Conservation (phyloP, 2,329 filamentous ascomycete species). For the Arthroderma sp. region DNA sequence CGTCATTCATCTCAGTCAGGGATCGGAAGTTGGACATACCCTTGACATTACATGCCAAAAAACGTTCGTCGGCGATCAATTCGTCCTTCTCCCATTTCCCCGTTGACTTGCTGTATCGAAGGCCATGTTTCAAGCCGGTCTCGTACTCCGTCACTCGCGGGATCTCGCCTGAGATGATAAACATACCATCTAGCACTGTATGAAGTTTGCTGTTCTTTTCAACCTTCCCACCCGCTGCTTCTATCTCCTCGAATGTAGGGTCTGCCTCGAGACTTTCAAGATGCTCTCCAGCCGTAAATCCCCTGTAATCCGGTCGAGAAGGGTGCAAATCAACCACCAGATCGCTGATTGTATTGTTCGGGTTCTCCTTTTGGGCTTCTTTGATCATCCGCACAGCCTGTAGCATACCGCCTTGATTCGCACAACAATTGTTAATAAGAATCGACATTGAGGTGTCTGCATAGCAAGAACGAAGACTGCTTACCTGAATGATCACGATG, state of each 20-base stretch:
- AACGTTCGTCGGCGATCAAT: slow-evolving; percentile 39
- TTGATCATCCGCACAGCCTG: slow-evolving; percentile 38
- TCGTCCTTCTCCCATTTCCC: slow-evolving; percentile 21
- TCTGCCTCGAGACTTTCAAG: slow-evolving; percentile 41
- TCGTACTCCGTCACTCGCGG: slow-evolving; percentile 40
- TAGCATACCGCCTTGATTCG: slow-evolving; percentile 33
- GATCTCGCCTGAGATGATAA: slow-evolving; percentile 42
- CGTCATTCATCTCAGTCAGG: not conserved
- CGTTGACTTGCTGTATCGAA: slow-evolving; percentile 25
- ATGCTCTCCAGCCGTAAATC: slow-evolving; percentile 29
- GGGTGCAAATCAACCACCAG: slow-evolving; percentile 41
- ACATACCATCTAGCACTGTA: slow-evolving; percentile 37
- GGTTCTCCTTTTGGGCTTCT: slow-evolving; percentile 20
- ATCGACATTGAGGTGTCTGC: not conserved
- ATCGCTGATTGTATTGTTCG: slow-evolving; percentile 12
- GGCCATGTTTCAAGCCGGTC: slow-evolving; percentile 32
- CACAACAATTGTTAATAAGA: not conserved
- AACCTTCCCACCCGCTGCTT: slow-evolving; percentile 29
- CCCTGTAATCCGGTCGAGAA: slow-evolving; percentile 38
- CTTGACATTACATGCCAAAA: slow-evolving; percentile 42
- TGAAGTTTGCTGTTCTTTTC: slow-evolving; percentile 29
- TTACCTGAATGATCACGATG: slow-evolving; percentile 43
- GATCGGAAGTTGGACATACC: slow-evolving; percentile 20
- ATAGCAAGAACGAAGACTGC: not conserved
- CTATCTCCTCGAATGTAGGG: slow-evolving; percentile 38